These are phyloP conservation scores for Mycothermus thermophilus DNA, from an alignment of 495 filamentous ascomycete genomes.

Conservation along the genomic window DNA sequence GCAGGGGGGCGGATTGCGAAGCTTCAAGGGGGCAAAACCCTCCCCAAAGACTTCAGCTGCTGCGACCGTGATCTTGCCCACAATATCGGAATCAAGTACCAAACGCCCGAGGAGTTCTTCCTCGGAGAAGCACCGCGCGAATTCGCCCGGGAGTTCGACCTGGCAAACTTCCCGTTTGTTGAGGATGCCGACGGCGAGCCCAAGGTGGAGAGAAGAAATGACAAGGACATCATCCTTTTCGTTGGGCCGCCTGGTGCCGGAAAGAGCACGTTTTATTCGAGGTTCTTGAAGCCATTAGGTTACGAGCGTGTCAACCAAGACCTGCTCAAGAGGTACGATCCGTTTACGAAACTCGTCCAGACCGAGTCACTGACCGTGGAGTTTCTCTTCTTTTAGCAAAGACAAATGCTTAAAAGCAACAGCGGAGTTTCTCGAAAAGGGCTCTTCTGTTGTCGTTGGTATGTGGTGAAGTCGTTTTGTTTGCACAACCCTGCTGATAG, in stretches of 20 bases:
- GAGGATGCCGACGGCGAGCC: conserved; percentile 8
- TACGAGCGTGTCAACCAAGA: conserved; percentile 89
- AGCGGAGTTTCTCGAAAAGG: conserved; percentile 44
- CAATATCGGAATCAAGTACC: conserved; percentile 66
- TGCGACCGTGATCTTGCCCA: conserved; percentile 73
- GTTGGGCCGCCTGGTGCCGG: conserved; percentile 80
- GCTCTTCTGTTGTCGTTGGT: conserved; percentile 59
- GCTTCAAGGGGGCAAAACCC: conserved; percentile 11
- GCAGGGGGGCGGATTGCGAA: conserved; percentile 44
- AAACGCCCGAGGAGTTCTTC: conserved; percentile 88
- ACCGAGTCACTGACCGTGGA: too few species aligned
- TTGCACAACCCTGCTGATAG: conserved; percentile 3
- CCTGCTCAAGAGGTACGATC: conserved; percentile 66
- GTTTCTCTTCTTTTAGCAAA: conserved; percentile 12
- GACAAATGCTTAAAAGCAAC: conserved; percentile 79
- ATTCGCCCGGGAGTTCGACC: conserved; percentile 56
- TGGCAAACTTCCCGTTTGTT: conserved; percentile 20
- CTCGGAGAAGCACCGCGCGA: conserved; percentile 47
- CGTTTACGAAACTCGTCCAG: too few species aligned
- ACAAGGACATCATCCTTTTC: conserved; percentile 66
- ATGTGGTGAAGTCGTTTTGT: conserved; percentile 2
- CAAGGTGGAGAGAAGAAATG: conserved; percentile 46
- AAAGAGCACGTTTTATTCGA: conserved; percentile 84
- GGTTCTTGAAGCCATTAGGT: conserved; percentile 58
- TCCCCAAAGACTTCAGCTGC: conserved; percentile 49